phyloP scores from a whole-genome alignment of 2,329 filamentous ascomycete species.

The Penicillium glabrum region DNA sequence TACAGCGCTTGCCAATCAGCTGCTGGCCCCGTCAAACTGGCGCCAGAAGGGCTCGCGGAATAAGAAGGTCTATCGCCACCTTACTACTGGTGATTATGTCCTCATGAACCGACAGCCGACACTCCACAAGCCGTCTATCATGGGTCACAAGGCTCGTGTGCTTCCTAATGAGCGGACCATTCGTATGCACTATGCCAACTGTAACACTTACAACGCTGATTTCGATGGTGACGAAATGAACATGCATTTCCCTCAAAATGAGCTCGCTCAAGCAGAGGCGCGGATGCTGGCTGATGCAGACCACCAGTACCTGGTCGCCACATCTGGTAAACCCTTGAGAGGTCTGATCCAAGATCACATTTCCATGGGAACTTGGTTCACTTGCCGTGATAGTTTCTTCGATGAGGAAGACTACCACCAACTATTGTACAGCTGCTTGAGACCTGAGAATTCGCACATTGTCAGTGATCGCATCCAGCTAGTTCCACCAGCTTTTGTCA shows the following conservation, averaged over 20 bases:
- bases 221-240: slow-evolving; percentile 99
- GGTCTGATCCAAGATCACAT: slow-evolving; percentile 99
- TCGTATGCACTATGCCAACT: slow-evolving; percentile 99
- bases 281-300: slow-evolving; percentile 93
- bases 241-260: slow-evolving; percentile 99
- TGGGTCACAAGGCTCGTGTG: slow-evolving; percentile 93
- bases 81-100: slow-evolving; percentile 95
- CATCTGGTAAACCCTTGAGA: slow-evolving; percentile 87
- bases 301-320: slow-evolving; percentile 93
- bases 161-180: slow-evolving; percentile 94
- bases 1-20: slow-evolving; percentile 84
- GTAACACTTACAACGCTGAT: slow-evolving; percentile 98
- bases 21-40: slow-evolving; percentile 79
- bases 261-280: slow-evolving; percentile 88
- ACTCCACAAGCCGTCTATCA: slow-evolving; percentile 97
- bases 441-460: slow-evolving; percentile 88
- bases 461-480: slow-evolving; percentile 78
- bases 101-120: slow-evolving; percentile 99
- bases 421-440: slow-evolving; percentile 83
- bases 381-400: slow-evolving; percentile 89
- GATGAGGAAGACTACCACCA: slow-evolving; percentile 86
- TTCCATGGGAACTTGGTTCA: slow-evolving; percentile 88
- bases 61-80: slow-evolving; percentile 95
- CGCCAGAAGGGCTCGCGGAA: slow-evolving; percentile 74
- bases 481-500: slow-evolving; percentile 76